Evolutionary conservation across 208 protist species (phyloP), one percentile per base, ranked within the genome.

Genomic region (Trypanosoma rangeli): DNA sequence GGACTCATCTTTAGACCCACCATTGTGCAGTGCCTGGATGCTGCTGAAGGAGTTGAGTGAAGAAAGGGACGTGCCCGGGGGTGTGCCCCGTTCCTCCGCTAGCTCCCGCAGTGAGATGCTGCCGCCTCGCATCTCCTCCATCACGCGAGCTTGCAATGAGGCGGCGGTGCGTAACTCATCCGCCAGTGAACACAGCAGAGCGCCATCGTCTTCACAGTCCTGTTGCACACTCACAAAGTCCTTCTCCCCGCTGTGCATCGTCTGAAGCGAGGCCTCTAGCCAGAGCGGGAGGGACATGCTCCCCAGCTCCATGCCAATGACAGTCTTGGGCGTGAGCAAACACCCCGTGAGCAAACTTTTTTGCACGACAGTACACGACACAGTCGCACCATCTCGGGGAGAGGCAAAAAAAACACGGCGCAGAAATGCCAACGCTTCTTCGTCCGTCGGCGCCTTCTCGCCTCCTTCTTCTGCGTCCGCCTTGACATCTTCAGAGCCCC

Each of bases 301-400:
- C 16, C 71, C 71, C 29, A 76, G 33, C 26, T 56, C 3, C 24
- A 46, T 56, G 5, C 48, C 53, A 9, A 37, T 18, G 9, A 70
- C 5, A 24, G 12, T 15, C 26, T 10, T 31, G 24, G 33, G 22
- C 9, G 63, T 28, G 15, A 54, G 28, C 24, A 4, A 0, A 22
- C 39, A 16, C 8, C 26, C 64, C 31, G 44, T 65, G 28, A 76
- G 48, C 35, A 16, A 7, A 24, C 56, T 56, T 22, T 37, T 53
- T 12, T 18, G 49, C 26, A n/a, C 26, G 37, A 76, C 56, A 55
- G 20, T 57, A 39, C 35, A 67, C 18, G n/a, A 64, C 13, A 76
- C 63, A 26, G 52, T 76, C 4, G 71, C 71, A 52, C 64, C 71
- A 50, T 65, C 63, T 37, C 64, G 52, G 33, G 71, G 62, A 4